These are phyloP conservation scores for Achaetomium macrosporum DNA, from an alignment of 2,329 filamentous ascomycete genomes.

Conservation along the genomic window DNA sequence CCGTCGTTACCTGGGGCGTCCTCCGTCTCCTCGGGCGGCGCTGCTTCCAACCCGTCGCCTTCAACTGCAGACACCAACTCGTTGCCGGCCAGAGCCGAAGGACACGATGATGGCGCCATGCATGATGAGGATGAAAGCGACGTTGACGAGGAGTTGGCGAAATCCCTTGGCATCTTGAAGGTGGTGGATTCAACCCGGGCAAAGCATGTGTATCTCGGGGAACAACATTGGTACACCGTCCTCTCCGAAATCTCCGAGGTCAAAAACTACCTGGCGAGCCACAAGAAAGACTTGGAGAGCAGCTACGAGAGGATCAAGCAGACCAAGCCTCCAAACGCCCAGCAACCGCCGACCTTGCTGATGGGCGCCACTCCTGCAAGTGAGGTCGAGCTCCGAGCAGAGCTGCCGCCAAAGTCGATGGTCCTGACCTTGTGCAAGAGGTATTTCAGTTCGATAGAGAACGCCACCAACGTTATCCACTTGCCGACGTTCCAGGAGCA, in stretches of 20 bases:
- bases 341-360: constrained; percentile 68
- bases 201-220: constrained; percentile 75
- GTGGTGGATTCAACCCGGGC: constrained; percentile 73
- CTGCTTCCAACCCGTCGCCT: constrained; percentile 16
- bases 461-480: constrained; percentile 69
- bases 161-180: constrained; percentile 75
- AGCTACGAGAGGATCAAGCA: constrained; percentile 71
- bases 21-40: constrained; percentile 22
- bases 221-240: constrained; percentile 78
- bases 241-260: constrained; percentile 84
- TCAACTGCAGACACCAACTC: constrained; percentile 31
- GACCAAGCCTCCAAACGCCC: constrained; percentile 54
- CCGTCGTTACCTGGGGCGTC: constrained; percentile 27
- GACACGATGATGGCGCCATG: constrained; percentile 50
- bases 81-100: constrained; percentile 42
- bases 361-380: constrained; percentile 68
- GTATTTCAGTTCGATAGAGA: constrained; percentile 81
- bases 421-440: constrained; percentile 81
- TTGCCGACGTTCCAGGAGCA: constrained; percentile 78
- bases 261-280: constrained; percentile 77
- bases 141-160: constrained; percentile 61
- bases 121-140: constrained; percentile 57
- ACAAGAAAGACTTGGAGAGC: constrained; percentile 84
- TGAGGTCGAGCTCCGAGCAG: constrained; percentile 70
- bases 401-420: constrained; percentile 72